Evolutionary conservation across 106 monocot genomes (phyloP), one percentile per base, ranked within the genome.

Genomic region (Dendrobium chrysotoxum): DNA sequence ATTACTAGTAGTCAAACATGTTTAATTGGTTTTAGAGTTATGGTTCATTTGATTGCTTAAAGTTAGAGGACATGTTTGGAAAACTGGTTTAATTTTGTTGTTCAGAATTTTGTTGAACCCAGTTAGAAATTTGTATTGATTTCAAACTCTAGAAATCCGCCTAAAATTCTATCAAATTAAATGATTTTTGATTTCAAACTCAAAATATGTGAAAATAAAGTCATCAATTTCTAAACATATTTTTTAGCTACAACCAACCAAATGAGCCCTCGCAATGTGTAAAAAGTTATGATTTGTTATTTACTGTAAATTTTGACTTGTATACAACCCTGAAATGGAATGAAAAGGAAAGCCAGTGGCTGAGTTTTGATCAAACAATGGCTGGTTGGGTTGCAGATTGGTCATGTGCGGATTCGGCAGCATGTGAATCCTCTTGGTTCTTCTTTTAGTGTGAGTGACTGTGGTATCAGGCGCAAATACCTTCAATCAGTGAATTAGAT

Each of bases 361-460:
- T 26, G n/a, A 23, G 11, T 38, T 11, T 73, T 64, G 64, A 64
- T 64, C 64, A 23, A 64, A 25, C 13, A 72, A 75, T 31, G 81
- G 46, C 5, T 80, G 61, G 75, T 16, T 68, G 53, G 35, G n/a
- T 31, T 26, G 80, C 89, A 92, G 94, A 2, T 92, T 80, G 98
- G 98, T 82, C 91, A 88, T 44, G 83, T 94, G 54, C 89, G 98
- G 41, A 95, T 99, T 42, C 86, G 98, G 77, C 98, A 99, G 41
- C 98, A 99, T 84, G 98, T 93, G 31, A 99, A 99, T 84, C 98
- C 95, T 6, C 92, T 99, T 67, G 91, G 89, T 68, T 89, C 88
- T 1, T 82, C 87, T 26, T 94, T 94, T 83, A 67, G 82, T 13
- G 97, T 92, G 45, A 83, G 87, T 83, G n/a, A 16, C n/a, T 79